phyloP scores from a whole-genome alignment of 257 asterid genomes.

The Fraxinus pennsylvanica region DNA sequence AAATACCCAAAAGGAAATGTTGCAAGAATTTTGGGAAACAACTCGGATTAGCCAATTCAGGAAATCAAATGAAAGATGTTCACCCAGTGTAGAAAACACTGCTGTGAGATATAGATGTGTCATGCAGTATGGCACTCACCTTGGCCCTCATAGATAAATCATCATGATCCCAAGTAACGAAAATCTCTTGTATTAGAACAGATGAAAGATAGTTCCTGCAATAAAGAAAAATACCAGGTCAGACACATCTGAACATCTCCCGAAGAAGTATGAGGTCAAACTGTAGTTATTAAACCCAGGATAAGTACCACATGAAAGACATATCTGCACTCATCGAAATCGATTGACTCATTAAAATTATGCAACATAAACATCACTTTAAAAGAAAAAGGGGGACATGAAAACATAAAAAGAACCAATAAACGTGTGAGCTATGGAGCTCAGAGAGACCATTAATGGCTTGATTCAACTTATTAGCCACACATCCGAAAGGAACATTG shows the following conservation, averaged over 20 bases:
- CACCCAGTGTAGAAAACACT: constrained; percentile 17
- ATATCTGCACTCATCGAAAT: constrained; percentile 8
- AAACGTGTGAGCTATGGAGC: not conserved
- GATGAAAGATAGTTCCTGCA: constrained; percentile 93
- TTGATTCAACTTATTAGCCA: constrained; percentile 5
- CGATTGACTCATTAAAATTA: not conserved
- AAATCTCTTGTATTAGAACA: constrained; percentile 94
- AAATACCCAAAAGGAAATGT: constrained; percentile 31
- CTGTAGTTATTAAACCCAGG: constrained; percentile 3
- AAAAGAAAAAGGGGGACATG: not conserved
- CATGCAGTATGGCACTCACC: constrained; percentile 47
- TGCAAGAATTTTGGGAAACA: constrained; percentile 17
- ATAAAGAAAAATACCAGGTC: constrained; percentile 26
- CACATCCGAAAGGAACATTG: not conserved
- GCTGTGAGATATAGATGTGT: constrained; percentile 18
- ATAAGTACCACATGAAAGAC: constrained; percentile 15
- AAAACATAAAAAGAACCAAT: not conserved
- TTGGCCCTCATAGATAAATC: constrained; percentile 92
- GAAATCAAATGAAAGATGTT: constrained; percentile 11
- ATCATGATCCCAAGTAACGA: constrained; percentile 99
- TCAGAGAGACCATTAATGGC: constrained; percentile 4
- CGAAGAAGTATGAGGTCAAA: constrained; percentile 11
- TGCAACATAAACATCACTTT: not conserved
- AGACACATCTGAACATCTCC: constrained; percentile 17
- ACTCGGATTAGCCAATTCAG: constrained; percentile 12